Base-by-base conservation (phyloP, 306 rosid genomes). In the Begonia fuchsioides region DNA sequence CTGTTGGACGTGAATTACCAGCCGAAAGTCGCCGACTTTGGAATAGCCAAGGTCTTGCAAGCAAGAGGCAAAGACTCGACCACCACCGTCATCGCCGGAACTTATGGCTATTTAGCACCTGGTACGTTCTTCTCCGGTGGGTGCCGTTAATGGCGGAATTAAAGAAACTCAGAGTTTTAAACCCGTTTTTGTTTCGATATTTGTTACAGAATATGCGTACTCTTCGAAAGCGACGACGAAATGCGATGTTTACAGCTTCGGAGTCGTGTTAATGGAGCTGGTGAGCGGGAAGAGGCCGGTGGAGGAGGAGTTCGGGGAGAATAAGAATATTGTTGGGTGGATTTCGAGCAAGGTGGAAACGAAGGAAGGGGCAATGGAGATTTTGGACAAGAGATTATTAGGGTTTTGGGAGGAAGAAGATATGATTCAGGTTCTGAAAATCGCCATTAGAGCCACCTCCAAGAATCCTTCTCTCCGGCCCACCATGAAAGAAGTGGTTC, bases 1-100 rank as follows among this genome's bases (percentile, higher is more conserved):
- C 70, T 92, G 20, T 68, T 92, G 49, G 98, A 85, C 63, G 82
- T 68, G 14, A 75, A 85, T 69, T 65, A 85, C 68, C 79, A 77
- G 2, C 96, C 98, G 17, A 92, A 82, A 55, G 98, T 92, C 59
- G 96, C 98, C 9, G 98, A 92, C 51, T 92, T 92, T 56, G 98
- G 98, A 10, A 82, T 92, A 13, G 96, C 98, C 53, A 92, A 92
- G 75, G 94, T 92, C 63, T 77, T 92, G 53, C 98, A 92, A 59
- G 96, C 94, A 48, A 71, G 83, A 64, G 87, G 79, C 4, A 82
- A 79, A 64, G 96, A 92, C 51, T 85, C 86, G 44, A 85, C 93
- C 13, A 85, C 98, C 43, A 79, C 94, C 19, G 83, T 85, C 47
- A 68, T 82, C 52, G 98, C 96, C 0, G 98, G 98, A 11, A 79